These are phyloP conservation scores for Bryoerythrophyllum caledonicum DNA, from an alignment of 225 moss, liverwort and hornwort species.

Conservation along the genomic window DNA sequence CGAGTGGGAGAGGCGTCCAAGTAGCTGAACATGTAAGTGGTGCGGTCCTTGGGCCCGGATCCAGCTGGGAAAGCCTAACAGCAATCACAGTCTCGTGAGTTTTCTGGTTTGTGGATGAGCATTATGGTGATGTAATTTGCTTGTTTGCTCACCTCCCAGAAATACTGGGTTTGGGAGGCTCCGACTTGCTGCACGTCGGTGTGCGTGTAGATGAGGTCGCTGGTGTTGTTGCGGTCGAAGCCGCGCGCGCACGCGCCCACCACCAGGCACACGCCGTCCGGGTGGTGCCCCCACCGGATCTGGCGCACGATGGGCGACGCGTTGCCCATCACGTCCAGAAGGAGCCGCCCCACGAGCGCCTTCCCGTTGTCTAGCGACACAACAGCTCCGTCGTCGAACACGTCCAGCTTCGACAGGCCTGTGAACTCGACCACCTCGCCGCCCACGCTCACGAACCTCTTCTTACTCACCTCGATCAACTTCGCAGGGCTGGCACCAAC, in stretches of 20 bases:
- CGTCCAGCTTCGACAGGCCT: constrained; percentile 72
- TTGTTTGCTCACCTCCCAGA: constrained; percentile 77
- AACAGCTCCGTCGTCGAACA: constrained; percentile 86
- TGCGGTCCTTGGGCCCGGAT: constrained; percentile 81
- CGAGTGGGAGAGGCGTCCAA: constrained; percentile 83
- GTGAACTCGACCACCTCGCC: constrained; percentile 74
- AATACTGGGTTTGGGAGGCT: constrained; percentile 75
- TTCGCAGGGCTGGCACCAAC: constrained; percentile 70
- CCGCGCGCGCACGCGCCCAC: constrained; percentile 95
- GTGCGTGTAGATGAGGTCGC: constrained; percentile 81
- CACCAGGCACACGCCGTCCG: constrained; percentile 93
- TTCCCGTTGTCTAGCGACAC: constrained; percentile 66
- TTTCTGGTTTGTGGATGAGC: no score
- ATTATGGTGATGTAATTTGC: neutral
- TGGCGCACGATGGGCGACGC: constrained; percentile 91
- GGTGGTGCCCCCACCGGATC: constrained; percentile 91
- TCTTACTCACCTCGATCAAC: constrained; percentile 70
- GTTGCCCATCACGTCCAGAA: constrained; percentile 95
- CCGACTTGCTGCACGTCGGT: constrained; percentile 66
- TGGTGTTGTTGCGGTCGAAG: constrained; percentile 68
- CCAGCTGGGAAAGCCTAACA: constrained; percentile 92
- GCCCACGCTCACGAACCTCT: constrained; percentile 68
- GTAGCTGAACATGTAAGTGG: constrained; percentile 87
- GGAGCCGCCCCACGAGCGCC: constrained; percentile 63
- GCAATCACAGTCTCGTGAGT: neutral